phyloP scores from a whole-genome alignment of 1,284 basidiomycete species.

The Veloboletus limbatus region DNA sequence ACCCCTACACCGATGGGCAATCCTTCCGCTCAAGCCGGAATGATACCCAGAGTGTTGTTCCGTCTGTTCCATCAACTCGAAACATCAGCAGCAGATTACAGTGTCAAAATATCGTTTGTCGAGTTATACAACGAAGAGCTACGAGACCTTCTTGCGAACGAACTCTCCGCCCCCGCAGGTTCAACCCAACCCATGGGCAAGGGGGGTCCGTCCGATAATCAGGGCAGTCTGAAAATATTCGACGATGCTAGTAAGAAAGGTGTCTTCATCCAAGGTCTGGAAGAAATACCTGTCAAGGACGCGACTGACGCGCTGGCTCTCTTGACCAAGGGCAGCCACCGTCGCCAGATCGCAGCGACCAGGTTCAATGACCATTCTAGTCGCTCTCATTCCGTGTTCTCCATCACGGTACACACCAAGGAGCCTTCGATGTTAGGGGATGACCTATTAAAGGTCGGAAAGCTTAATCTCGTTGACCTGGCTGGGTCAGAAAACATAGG shows the following conservation, averaged over 20 bases:
- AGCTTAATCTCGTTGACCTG: slow-evolving; percentile 95
- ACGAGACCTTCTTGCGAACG: slow-evolving; percentile 84
- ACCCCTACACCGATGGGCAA: slow-evolving; percentile 80
- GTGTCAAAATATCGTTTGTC: slow-evolving; percentile 92
- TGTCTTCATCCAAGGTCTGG: slow-evolving; percentile 91
- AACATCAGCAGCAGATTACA: slow-evolving; percentile 74
- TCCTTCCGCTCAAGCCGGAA: slow-evolving; percentile 88
- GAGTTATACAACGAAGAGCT: slow-evolving; percentile 99
- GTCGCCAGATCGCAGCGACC: slow-evolving; percentile 93
- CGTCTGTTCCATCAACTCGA: slow-evolving; percentile 91
- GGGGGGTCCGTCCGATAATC: slow-evolving; percentile 41
- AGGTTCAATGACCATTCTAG: slow-evolving; percentile 98
- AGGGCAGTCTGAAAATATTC: slow-evolving; percentile 80
- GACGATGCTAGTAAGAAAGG: slow-evolving; percentile 88
- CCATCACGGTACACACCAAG: slow-evolving; percentile 91
- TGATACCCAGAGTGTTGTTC: slow-evolving; percentile 96
- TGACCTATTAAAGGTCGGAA: slow-evolving; percentile 90
- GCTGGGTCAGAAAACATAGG: slow-evolving; percentile 99
- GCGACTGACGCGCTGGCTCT: slow-evolving; percentile 84
- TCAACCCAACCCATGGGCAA: slow-evolving; percentile 71
- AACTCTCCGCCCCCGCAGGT: slow-evolving; percentile 61
- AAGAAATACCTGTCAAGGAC: slow-evolving; percentile 85
- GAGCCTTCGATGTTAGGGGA: slow-evolving; percentile 79
- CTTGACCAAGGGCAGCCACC: slow-evolving; percentile 84
- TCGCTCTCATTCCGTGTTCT: slow-evolving; percentile 98